A percentile compares a stretch with the other conserved stretches of the same genome.
phyloP scores from a whole-genome alignment of 192 early-diverging fungal genomes.

The Spinellus fusiger region DNA sequence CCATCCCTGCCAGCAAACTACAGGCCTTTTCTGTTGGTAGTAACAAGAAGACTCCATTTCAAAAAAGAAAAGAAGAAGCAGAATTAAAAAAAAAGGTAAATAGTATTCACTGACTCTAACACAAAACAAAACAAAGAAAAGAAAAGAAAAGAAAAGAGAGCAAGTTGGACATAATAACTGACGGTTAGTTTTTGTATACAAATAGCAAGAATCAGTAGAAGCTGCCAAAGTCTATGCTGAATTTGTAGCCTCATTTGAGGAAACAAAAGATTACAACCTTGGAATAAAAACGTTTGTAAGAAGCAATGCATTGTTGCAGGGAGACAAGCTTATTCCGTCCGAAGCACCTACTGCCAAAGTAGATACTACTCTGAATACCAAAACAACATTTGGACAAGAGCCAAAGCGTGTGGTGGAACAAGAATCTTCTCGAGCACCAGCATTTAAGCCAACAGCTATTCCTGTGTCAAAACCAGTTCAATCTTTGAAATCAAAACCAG shows the following conservation, averaged over 20 bases:
- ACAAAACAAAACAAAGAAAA: not conserved
- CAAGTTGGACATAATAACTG: not conserved
- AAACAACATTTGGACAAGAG: not conserved
- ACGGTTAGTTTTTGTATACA: not conserved
- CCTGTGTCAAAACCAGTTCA: not conserved
- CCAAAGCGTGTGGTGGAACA: not conserved
- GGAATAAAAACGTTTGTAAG: conserved; percentile 44
- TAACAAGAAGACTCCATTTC: conserved; percentile 67
- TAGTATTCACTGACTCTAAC: not conserved
- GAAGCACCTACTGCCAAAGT: not conserved
- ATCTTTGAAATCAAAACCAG: not conserved
- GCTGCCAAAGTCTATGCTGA: conserved; percentile 71
- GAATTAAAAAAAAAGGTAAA: conserved; percentile 68
- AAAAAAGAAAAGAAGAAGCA: conserved; percentile 70
- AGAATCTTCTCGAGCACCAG: not conserved
- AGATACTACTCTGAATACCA: not conserved
- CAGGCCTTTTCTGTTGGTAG: conserved; percentile 63
- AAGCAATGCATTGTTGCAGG: conserved; percentile 25
- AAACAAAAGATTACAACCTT: conserved; percentile 36
- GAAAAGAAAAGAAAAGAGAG: conserved; percentile 5
- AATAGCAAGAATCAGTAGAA: conserved; percentile 70
- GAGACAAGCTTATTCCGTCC: not conserved
- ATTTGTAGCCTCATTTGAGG: conserved; percentile 77
- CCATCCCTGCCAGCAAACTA: conserved; percentile 56
- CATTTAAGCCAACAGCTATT: not conserved